A percentile compares a stretch with the other conserved stretches of the same genome.
Conservation (phyloP, 2,329 filamentous ascomycete species). For the Dendrostoma leiphaemia region DNA sequence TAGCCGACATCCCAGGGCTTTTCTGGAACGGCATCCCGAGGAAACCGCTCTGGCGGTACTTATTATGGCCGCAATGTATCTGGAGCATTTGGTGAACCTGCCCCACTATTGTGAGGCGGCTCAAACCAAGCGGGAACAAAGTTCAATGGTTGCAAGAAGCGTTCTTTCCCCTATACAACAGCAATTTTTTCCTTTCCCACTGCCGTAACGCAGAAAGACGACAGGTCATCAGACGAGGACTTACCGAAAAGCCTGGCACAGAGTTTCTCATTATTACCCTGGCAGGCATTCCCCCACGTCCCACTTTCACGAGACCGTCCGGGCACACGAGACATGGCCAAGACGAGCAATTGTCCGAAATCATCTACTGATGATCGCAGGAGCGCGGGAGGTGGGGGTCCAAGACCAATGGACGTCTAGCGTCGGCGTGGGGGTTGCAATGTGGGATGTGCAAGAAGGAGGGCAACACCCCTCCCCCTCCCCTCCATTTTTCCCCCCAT, state of each 20-base stretch:
- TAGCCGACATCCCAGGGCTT: too few species aligned
- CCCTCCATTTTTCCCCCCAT: neutral
- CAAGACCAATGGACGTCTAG: neutral
- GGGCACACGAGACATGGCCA: neutral
- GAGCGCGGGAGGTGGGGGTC: neutral
- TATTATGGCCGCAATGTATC: too few species aligned
- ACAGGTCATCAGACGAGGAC: neutral
- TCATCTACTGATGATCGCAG: neutral
- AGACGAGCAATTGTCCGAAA: neutral
- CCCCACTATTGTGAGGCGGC: too few species aligned
- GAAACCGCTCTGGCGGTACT: too few species aligned
- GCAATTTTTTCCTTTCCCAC: too few species aligned
- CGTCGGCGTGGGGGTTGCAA: neutral
- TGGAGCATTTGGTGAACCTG: too few species aligned
- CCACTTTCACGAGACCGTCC: constrained; percentile 3
- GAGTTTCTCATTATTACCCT: too few species aligned
- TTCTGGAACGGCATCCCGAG: too few species aligned
- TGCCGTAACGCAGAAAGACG: neutral
- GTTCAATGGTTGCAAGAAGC: too few species aligned
- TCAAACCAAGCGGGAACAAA: too few species aligned
- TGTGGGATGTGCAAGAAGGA: neutral
- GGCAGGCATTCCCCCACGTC: neutral
- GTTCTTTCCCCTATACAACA: too few species aligned
- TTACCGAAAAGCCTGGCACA: too few species aligned
- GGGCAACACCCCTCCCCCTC: neutral